These are phyloP conservation scores for Castanopsis chinensis DNA, from an alignment of 306 rosid genomes.

Conservation along the genomic window DNA sequence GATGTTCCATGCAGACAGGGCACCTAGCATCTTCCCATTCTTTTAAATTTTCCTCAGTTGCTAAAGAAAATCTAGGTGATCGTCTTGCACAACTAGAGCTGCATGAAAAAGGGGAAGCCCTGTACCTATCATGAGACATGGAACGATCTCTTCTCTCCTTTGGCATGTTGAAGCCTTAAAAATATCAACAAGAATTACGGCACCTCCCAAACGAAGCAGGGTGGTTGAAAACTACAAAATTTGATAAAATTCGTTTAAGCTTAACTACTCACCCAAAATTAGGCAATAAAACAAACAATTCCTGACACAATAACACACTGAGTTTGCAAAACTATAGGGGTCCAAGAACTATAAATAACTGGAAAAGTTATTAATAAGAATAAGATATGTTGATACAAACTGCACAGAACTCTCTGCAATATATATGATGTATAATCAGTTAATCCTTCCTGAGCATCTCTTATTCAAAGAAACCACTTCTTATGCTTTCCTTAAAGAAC, in stretches of 20 bases:
- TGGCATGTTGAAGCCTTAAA: conserved; percentile 53
- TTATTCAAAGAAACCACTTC: neutral
- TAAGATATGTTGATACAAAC: neutral
- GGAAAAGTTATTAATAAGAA: neutral
- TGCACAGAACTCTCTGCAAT: neutral
- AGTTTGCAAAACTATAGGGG: neutral
- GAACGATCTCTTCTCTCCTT: conserved; percentile 94
- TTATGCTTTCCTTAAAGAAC: neutral
- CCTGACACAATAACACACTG: neutral
- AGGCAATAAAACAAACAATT: neutral
- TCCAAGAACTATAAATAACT: neutral
- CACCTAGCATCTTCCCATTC: conserved; percentile 99
- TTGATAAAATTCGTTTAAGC: neutral
- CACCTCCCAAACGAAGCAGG: neutral
- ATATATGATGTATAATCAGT: neutral
- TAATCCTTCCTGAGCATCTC: neutral
- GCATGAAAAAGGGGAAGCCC: conserved; percentile 81
- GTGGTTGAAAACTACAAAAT: neutral
- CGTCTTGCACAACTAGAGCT: conserved; percentile 60
- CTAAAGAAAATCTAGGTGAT: conserved; percentile 45
- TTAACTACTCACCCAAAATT: neutral
- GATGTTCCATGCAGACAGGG: conserved; percentile 98
- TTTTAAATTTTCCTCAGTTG: conserved; percentile 53
- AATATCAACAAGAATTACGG: neutral
- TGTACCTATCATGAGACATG: conserved; percentile 58